Base-by-base conservation (phyloP, 1,139 yeast genomes). In the Taphrina populina region DNA sequence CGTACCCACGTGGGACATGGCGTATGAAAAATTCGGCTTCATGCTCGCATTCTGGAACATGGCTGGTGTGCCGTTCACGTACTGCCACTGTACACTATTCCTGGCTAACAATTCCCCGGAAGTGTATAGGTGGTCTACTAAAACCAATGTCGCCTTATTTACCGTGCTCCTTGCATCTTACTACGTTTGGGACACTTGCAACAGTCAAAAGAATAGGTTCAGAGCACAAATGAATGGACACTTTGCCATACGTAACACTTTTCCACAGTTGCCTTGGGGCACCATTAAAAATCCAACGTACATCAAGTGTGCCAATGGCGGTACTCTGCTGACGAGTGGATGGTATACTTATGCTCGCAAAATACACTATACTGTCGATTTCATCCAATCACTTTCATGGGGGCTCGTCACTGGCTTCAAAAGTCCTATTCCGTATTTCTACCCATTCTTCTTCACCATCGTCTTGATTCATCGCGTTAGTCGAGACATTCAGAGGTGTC, bases 1-100 rank as follows among this genome's bases (percentile, higher is more conserved):
- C 69, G 95, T 90, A 59, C 96, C 97, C 62, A 84, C 96, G 17
- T 92, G 98, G 98, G 98, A 92, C 71, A 90, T 92, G 96, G 96
- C 95, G 45, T 92, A 92, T 71, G 98, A 92, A 71, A 92, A 94
- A 73, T 92, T 92, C 66, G 98, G 98, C 10, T 92, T 94, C 75
- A 88, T 92, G 96, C 80, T 92, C 64, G 81, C 90, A 64, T 92
- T 92, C 77, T 92, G 98, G 98, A 92, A 92, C 74, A 88, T 92
- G 71, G 96, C 97, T 34, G 98, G 98, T 5, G 98, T 92, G 37
- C 98, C 98, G 53, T 92, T 83, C 80, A 92, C 97, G 49, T 92
- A 92, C 75, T 88, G 96, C 72, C 96, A 88, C 70, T 84, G 95
- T 70, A 86, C 95, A 8, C 76, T 92, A 64, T 92, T 73, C 74